A percentile compares a stretch with the other conserved stretches of the same genome.
Conservation (phyloP, 192 early-diverging fungal species). For the Dissophora globulifera region DNA sequence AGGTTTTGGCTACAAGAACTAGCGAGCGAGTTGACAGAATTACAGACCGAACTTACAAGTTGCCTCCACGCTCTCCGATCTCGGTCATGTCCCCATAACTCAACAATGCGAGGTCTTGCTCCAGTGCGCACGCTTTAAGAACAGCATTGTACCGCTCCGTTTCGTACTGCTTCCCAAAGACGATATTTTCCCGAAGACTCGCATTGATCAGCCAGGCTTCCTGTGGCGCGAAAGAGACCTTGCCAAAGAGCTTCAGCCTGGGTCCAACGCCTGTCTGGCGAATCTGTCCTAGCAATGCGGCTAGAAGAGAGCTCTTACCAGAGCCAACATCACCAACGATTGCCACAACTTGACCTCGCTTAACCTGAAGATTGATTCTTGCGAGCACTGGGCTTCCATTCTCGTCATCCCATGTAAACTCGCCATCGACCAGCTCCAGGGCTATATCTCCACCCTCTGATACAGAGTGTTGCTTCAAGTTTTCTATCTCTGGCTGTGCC, state of each 20-base stretch:
- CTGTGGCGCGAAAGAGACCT: constrained; percentile 51
- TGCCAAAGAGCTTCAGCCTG: not conserved
- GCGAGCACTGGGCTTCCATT: constrained; percentile 35
- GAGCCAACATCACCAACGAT: constrained; percentile 59
- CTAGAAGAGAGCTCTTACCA: constrained; percentile 61
- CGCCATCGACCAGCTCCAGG: constrained; percentile 17
- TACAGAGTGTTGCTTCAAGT: no score
- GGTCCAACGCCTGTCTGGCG: constrained; percentile 21
- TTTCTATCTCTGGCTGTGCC: constrained; percentile 76
- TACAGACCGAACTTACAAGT: no score
- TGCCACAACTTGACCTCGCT: constrained; percentile 53
- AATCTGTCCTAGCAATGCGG: constrained; percentile 60
- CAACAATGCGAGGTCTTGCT: constrained; percentile 85
- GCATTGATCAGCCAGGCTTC: constrained; percentile 94
- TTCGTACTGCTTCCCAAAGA: constrained; percentile 83
- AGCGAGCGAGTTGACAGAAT: no score
- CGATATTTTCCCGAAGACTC: constrained; percentile 88
- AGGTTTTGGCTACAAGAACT: no score
- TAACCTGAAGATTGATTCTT: constrained; percentile 40
- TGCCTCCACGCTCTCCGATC: constrained; percentile 91
- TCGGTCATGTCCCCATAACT: constrained; percentile 89
- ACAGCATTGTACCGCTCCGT: constrained; percentile 59
- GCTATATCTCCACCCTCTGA: constrained; percentile 61
- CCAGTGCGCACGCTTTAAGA: constrained; percentile 83
- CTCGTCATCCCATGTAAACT: constrained; percentile 25